Conservation (phyloP, 1,284 basidiomycete genomes). For the Papiliotrema fonsecae region DNA sequence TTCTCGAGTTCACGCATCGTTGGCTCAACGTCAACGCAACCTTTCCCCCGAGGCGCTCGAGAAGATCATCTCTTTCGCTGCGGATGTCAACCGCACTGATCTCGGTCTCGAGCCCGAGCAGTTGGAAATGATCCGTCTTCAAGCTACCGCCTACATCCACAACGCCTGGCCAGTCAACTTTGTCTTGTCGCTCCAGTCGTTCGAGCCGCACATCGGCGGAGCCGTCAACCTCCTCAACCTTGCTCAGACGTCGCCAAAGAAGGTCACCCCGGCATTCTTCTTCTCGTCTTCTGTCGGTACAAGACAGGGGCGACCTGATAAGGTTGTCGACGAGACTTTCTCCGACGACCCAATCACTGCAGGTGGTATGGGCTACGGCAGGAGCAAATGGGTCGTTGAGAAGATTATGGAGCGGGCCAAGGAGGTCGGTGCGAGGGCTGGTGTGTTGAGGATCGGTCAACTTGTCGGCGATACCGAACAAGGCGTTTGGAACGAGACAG, state of each 20-base stretch:
- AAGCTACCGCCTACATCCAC: constrained; percentile 54
- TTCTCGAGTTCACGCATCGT: constrained; percentile 29
- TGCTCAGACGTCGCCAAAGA: constrained; percentile 49
- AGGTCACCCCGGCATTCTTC: constrained; percentile 51
- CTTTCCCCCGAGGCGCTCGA: constrained; percentile 18
- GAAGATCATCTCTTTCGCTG: constrained; percentile 51
- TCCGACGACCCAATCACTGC: constrained; percentile 28
- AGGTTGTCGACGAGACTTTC: constrained; percentile 26
- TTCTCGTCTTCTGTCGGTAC: constrained; percentile 58
- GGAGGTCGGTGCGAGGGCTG: constrained; percentile 42
- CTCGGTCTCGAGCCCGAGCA: constrained; percentile 50
- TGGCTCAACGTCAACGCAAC: constrained; percentile 25
- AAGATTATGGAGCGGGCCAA: constrained; percentile 52
- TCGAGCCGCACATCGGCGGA: constrained; percentile 55
- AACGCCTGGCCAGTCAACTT: constrained; percentile 48
- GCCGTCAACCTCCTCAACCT: constrained; percentile 57
- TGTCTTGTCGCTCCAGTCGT: constrained; percentile 50
- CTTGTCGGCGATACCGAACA: constrained; percentile 54
- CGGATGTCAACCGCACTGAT: constrained; percentile 48
- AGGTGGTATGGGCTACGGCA: constrained; percentile 55
- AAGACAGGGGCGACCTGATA: constrained; percentile 29
- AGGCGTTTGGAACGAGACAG: constrained; percentile 61
- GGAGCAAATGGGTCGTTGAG: constrained; percentile 61
- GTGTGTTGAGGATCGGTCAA: constrained; percentile 50
- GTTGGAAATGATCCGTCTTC: constrained; percentile 46